Conservation (phyloP, 371 early-diverging fungal species). For the Mucor sp. region DNA sequence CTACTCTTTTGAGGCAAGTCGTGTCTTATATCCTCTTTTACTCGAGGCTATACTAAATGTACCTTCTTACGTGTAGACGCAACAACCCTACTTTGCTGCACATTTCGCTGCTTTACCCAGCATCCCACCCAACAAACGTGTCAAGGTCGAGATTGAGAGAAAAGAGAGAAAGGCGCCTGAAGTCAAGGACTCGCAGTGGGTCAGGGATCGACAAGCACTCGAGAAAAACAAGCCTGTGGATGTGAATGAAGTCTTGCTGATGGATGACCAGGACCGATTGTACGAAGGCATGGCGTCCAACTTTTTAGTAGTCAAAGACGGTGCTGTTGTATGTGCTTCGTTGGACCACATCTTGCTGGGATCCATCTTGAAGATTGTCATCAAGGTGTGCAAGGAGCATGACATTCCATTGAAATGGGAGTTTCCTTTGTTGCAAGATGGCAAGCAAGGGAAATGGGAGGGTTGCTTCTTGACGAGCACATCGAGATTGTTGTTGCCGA, state of each 20-base stretch:
- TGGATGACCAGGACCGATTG: constrained; percentile 47
- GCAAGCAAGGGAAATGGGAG: constrained; percentile 48
- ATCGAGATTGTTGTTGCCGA: constrained; percentile 55
- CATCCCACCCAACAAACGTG: constrained; percentile 26
- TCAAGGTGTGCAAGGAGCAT: constrained; percentile 49
- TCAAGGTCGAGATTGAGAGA: constrained; percentile 52
- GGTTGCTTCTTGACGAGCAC: constrained; percentile 69
- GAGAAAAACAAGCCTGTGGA: constrained; percentile 43
- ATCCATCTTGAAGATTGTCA: constrained; percentile 59
- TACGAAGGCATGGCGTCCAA: constrained; percentile 72
- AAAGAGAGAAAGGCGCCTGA: constrained; percentile 48
- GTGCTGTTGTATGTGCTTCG: constrained; percentile 47
- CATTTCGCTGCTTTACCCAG: constrained; percentile 39
- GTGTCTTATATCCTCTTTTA: too few species aligned
- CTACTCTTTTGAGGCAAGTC: constrained; percentile 44
- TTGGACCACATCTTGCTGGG: constrained; percentile 60
- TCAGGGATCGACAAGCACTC: constrained; percentile 45
- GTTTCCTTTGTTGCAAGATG: constrained; percentile 51
- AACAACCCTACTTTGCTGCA: constrained; percentile 44
- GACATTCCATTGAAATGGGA: constrained; percentile 48
- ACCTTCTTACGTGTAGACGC: constrained; percentile 12
- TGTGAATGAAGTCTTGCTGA: constrained; percentile 59
- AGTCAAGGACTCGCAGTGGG: constrained; percentile 71
- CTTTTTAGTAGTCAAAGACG: constrained; percentile 49
- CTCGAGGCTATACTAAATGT: too few species aligned